Evolutionary conservation across 23 red algal genomes (phyloP), one percentile per base, ranked within the genome.

Genomic region (Gracilaria vermiculophylla): DNA sequence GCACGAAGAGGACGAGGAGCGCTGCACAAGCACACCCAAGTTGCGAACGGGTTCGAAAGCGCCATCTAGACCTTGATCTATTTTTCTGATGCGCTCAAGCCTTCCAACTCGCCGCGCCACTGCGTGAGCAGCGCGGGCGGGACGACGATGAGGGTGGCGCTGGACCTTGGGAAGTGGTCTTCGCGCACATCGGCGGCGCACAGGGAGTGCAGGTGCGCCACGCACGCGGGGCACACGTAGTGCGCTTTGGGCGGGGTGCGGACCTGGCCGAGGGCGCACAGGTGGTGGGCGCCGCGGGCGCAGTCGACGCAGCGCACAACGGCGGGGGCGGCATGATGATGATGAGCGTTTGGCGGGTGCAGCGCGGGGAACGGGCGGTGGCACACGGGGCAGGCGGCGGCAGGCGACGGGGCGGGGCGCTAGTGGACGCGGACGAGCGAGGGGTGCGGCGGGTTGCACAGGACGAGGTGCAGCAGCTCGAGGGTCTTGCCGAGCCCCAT

Each of bases 401-500:
- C 1, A 1, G 1, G 39, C n/a, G 23, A 12, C 6, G 23, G 7
- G 48, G 23, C 15, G 37, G 20, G 1, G 0, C 48, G 43, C 42
- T 29, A 9, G 6, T 17, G 29, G 70, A 69, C 25, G 1, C 17
- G 4, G 58, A 64, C 17, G 2, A 34, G 28, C 17, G 58, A 32
- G 7, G 58, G 8, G 58, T 34, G 9, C 17, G 28, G 32, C 58
- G 20, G 32, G 43, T 86, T 86, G 39, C 81, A 86, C 5, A 70
- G 61, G 16, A 86, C 66, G 6, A 86, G 81, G 43, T 86, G 81
- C 81, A 86, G 54, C 15, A 86, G 60, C 27, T 86, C 81, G 16
- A 86, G 62, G 24, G 81, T 86, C 53, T 89, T 89, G 24, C 85
- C 85, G n/a, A 89, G 69, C 11, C 85, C 85, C 85, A 89, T 89